These are phyloP conservation scores for Berberis vulgaris DNA, from an alignment of 164 flowering plant species.

Conservation along the genomic window DNA sequence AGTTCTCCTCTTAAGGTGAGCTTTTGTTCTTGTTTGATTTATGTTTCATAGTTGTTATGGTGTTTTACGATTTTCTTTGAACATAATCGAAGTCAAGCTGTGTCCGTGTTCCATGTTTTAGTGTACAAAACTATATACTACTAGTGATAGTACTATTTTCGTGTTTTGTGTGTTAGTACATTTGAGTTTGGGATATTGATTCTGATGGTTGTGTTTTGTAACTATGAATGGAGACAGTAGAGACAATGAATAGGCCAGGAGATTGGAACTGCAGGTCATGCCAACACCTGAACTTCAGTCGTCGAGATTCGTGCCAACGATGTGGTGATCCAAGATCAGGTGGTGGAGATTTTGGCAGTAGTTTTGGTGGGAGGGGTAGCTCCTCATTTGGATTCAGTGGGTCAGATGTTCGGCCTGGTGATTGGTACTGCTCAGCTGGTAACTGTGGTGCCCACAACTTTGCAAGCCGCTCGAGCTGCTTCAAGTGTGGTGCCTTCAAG, in stretches of 20 bases:
- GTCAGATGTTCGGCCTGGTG: constrained; percentile 89
- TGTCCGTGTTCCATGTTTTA: background rate
- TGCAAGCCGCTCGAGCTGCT: constrained; percentile 97
- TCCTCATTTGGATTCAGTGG: constrained; percentile 34
- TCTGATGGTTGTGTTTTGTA: background rate
- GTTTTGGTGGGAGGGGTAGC: constrained; percentile 7
- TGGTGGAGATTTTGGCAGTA: constrained; percentile 14
- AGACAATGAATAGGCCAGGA: constrained; percentile 72
- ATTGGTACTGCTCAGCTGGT: constrained; percentile 80
- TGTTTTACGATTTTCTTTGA: background rate
- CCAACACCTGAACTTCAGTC: constrained; percentile 76
- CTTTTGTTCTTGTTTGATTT: background rate
- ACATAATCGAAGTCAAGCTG: background rate
- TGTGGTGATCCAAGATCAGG: constrained; percentile 37
- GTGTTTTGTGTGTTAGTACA: background rate
- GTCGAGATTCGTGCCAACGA: constrained; percentile 70
- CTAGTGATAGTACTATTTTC: background rate
- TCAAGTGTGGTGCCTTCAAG: constrained; percentile 87
- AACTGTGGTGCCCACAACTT: constrained; percentile 94
- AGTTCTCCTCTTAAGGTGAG: background rate
- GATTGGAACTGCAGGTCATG: constrained; percentile 91
- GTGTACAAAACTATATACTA: background rate
- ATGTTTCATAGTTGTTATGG: background rate
- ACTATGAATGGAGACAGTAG: background rate
- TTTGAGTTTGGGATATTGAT: background rate